Base-by-base conservation (phyloP, 2,329 filamentous ascomycete genomes). In the Alternaria ethzedia region DNA sequence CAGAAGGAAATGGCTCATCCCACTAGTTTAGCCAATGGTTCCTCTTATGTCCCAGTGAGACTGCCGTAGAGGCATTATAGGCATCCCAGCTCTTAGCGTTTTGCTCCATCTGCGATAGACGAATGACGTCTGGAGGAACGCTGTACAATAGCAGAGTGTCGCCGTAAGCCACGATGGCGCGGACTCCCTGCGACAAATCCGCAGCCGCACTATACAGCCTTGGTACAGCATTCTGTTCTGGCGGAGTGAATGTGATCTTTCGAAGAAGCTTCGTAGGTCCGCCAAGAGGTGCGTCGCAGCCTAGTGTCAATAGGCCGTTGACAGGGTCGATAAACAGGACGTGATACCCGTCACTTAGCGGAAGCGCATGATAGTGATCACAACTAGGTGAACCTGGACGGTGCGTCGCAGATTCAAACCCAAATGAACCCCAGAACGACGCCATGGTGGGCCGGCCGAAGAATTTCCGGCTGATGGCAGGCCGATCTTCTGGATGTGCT, bases 301-400 rank as follows among this genome's bases (percentile, higher is more conserved):
- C 89, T 15, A 92, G 78, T 64, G 85, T 89, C 7, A 91, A 82
- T 9, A 83, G 76, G 10, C 83, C 85, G 2, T 83, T 86, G 11
- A 77, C 76, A 5, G 89, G 88, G 71, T 91, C 88, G 7, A 87
- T 87, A 73, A 90, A 91, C 6, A 91, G 77, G 36, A 91, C 82
- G 68, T 91, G 88, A 59, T 86, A 81, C 2, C 89, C 89, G 73
- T 91, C 90, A 64, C 87, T 89, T 43, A 91, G 75, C 4, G 90
- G 89, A 12, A 90, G 79, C 3, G 89, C 88, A 49, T 85, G 85
- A 70, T 88, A 90, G 69, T 91, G 88, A 70, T 90, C 88, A 32
- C 84, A 84, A 25, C 30, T 63, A 0, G 60, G 61, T 17, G 58
- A 54, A 2, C 41, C 60, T 13, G 64, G 45, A 3, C 52, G 63